Evolutionary conservation across 2,329 filamentous ascomycete genomes (phyloP), one percentile per base, ranked within the genome.

Genomic region (Diaporthe batatas): DNA sequence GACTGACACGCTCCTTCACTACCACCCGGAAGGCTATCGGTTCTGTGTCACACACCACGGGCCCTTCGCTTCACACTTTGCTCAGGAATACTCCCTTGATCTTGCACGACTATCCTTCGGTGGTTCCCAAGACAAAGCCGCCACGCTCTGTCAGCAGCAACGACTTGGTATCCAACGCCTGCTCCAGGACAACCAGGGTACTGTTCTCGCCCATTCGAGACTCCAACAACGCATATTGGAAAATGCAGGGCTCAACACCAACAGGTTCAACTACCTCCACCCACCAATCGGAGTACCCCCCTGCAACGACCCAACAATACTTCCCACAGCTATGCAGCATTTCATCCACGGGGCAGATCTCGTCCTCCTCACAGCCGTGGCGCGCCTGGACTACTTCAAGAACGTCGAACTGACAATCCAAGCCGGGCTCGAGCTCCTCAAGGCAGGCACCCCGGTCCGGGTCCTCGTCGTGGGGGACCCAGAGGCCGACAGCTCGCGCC

Each of bases 311-410:
- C 58, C 58, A 25, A 32, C 2, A 32, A 32, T 64, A 3, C 5
- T 64, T 8, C 58, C 58, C 8, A 34, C 12, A 25, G 25, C 42
- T 8, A 47, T 64, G 25, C 58, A 47, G 18, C 18, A 32, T 47
- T 64, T 64, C 58, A 47, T 64, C 39, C 5, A 11, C n/a, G 58
- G 58, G 3, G 25, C 58, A 25, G 8, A 47, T 14, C 14, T 64
- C 39, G 5, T 64, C 25, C 58, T 64, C 12, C n/a, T 47, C 25
- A 64, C 58, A 1, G 39, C 58, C 16, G 58, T 64, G 25, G 58
- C 58, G 2, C 58, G 58, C 39, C 58, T 64, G 18, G 58, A 64
- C 58, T 64, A 64, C 58, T 64, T 64, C 39, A 64, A 64, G 47
- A 64, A 64, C 10, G 42, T 8, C 25, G 58, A 64, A n/a, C 39